phyloP scores from a whole-genome alignment of 148 eudicot species.

The Polygonum maritimum region DNA sequence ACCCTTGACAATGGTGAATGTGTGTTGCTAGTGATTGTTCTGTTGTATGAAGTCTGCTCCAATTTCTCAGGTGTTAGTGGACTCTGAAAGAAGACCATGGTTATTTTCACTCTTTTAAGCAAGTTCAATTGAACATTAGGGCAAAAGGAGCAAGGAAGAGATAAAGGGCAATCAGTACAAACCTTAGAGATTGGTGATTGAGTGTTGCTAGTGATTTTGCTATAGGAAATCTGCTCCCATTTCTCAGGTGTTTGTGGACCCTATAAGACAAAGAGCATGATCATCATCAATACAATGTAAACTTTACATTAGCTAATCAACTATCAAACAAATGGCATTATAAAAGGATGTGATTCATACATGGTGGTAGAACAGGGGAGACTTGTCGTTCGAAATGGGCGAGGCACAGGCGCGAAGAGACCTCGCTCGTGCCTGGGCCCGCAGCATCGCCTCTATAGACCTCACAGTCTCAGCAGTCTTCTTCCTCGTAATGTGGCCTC shows the following conservation, averaged over 20 bases:
- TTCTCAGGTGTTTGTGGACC: conserved; percentile 84
- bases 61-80: conserved; percentile 81
- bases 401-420: conserved; percentile 19
- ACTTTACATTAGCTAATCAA: too few species aligned
- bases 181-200: conserved; percentile 44
- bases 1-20: conserved; percentile 43
- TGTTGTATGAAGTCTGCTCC: conserved; percentile 38
- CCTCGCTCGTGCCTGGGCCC: conserved; percentile 72
- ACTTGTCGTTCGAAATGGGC: neutral
- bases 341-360: neutral
- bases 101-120: neutral
- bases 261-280: conserved; percentile 20
- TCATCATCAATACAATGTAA: neutral
- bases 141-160: neutral
- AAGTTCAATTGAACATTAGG: too few species aligned
- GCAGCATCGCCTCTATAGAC: conserved; percentile 54
- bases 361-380: conserved; percentile 18
- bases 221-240: conserved; percentile 38
- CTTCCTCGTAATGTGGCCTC: conserved; percentile 84
- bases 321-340: neutral
- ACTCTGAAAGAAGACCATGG: conserved; percentile 31
- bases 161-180: neutral
- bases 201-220: conserved; percentile 31
- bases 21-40: conserved; percentile 25
- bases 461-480: conserved; percentile 44